Percentiles rank a stretch among this genome's conserved stretches.
These are phyloP conservation scores for Naganishia albida DNA, from an alignment of 1,284 basidiomycete species.

Conservation along the genomic window DNA sequence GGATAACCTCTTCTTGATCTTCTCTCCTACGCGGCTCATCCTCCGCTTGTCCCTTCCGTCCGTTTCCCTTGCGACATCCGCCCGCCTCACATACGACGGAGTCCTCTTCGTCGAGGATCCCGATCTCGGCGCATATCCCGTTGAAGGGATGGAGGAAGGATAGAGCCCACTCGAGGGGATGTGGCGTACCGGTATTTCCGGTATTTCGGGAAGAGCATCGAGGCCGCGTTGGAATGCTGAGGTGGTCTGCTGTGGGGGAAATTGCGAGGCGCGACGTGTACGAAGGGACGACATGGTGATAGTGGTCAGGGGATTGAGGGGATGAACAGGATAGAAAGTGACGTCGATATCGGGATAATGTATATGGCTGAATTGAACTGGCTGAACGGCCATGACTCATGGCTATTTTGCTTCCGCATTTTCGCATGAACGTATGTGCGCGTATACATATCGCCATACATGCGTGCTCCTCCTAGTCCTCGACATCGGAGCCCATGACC, in stretches of 20 bases:
- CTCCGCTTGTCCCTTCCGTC: constrained; percentile 30
- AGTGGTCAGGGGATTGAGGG: neutral
- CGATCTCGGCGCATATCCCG: neutral
- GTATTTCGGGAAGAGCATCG: neutral
- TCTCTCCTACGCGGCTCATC: constrained; percentile 81
- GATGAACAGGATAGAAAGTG: neutral
- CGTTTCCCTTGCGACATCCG: constrained; percentile 11
- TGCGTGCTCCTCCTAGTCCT: too few relatives aligned
- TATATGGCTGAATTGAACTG: too few relatives aligned
- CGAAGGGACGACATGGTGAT: constrained; percentile 27
- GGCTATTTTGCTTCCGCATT: neutral
- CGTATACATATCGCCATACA: too few relatives aligned
- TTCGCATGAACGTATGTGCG: too few relatives aligned
- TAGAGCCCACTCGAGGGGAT: constrained; percentile 14
- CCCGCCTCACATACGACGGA: constrained; percentile 28
- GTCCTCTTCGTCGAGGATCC: constrained; percentile 8
- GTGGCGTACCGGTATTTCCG: constrained; percentile 13
- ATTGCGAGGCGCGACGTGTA: constrained; percentile 31
- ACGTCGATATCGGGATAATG: neutral
- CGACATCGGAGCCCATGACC: too few relatives aligned
- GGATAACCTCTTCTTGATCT: constrained; percentile 89
- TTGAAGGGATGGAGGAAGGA: neutral
- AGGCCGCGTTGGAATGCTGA: neutral
- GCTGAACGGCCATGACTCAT: neutral
- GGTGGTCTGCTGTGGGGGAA: constrained; percentile 10